These are phyloP conservation scores for Spinacia oleracea DNA, from an alignment of 179 eudicot species.

Conservation along the genomic window DNA sequence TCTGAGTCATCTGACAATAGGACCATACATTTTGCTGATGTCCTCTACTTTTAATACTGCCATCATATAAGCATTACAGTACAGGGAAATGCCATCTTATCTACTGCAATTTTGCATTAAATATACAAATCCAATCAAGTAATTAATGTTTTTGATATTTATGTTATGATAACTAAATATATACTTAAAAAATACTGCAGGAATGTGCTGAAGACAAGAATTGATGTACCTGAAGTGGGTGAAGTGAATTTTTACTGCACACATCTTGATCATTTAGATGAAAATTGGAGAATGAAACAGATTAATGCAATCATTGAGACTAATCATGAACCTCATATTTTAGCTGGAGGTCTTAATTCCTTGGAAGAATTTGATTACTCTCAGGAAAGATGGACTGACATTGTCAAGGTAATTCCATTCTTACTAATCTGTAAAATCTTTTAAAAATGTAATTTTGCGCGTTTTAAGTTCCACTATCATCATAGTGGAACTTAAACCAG, in stretches of 20 bases:
- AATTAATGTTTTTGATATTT: not conserved
- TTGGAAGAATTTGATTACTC: constrained; percentile 88
- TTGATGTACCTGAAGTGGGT: constrained; percentile 74
- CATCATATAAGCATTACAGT: not conserved
- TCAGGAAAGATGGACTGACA: constrained; percentile 90
- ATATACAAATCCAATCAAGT: not conserved
- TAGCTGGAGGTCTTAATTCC: constrained; percentile 94
- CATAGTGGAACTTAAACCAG: no score
- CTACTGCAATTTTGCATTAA: not conserved
- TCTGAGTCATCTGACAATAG: constrained; percentile 27
- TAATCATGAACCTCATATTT: constrained; percentile 70
- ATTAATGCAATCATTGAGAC: constrained; percentile 73
- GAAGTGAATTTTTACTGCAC: constrained; percentile 83
- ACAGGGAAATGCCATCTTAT: constrained; percentile 10
- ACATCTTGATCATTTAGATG: constrained; percentile 85
- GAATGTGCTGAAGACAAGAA: constrained; percentile 85
- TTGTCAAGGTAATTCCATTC: constrained; percentile 75
- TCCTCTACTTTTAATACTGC: constrained; percentile 3
- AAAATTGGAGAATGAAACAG: constrained; percentile 96
- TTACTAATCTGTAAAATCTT: no score
- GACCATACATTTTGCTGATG: constrained; percentile 25
- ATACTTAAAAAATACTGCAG: constrained; percentile 32
- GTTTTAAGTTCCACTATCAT: no score
- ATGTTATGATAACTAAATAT: not conserved
- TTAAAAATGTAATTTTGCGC: not conserved